phyloP scores from a whole-genome alignment of 306 rosid genomes.

The Citrullus amarus region DNA sequence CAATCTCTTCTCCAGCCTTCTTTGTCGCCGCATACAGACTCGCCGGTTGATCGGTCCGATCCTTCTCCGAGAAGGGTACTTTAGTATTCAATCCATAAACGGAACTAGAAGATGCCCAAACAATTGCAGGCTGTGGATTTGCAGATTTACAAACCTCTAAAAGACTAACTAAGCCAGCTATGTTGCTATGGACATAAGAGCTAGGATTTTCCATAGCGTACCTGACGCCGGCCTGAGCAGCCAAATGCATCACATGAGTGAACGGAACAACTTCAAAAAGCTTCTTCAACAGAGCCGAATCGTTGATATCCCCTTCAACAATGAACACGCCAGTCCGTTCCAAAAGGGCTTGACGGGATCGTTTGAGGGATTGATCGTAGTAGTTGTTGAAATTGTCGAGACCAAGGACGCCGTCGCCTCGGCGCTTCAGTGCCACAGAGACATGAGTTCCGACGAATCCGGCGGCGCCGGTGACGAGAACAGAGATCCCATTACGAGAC shows the following conservation, averaged over 20 bases:
- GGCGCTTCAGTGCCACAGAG: constrained; percentile 72
- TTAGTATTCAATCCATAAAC: constrained; percentile 91
- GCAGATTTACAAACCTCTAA: constrained; percentile 76
- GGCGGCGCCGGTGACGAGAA: constrained; percentile 81
- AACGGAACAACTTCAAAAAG: constrained; percentile 87
- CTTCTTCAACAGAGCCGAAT: constrained; percentile 51
- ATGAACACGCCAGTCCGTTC: constrained; percentile 80
- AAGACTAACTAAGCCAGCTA: constrained; percentile 85
- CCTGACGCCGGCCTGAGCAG: constrained; percentile 99
- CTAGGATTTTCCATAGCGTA: constrained; percentile 96
- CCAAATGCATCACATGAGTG: constrained; percentile 96
- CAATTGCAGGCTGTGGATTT: constrained; percentile 90
- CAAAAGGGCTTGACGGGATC: constrained; percentile 65
- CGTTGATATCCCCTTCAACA: constrained; percentile 91
- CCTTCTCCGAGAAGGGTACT: constrained; percentile 85
- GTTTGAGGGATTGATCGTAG: constrained; percentile 74
- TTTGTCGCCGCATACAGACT: constrained; percentile 92
- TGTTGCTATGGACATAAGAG: constrained; percentile 90
- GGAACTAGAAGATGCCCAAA: constrained; percentile 94
- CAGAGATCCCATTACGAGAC: constrained; percentile 52
- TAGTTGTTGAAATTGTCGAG: constrained; percentile 76
- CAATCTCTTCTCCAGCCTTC: constrained; percentile 98
- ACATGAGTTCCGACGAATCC: constrained; percentile 96
- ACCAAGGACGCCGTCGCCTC: constrained; percentile 85
- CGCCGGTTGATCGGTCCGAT: constrained; percentile 89